Percentiles rank a stretch among this genome's conserved stretches.
Conservation (phyloP, 495 filamentous ascomycete genomes). For the Usnea hakonensis region DNA sequence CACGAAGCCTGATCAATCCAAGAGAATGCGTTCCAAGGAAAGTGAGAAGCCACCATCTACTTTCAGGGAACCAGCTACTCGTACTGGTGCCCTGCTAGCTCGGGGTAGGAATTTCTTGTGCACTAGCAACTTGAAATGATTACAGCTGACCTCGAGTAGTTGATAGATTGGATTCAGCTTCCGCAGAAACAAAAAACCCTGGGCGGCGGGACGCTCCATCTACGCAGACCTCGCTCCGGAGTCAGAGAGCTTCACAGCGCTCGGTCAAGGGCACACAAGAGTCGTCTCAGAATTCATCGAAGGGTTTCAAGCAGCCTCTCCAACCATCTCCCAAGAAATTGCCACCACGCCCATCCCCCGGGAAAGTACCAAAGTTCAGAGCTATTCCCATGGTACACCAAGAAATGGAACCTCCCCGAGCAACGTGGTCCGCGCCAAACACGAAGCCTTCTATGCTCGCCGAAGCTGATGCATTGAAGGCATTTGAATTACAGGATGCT, state of each 20-base stretch:
- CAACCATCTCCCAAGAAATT: conserved; percentile 3
- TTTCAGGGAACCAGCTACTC: not conserved
- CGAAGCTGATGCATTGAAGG: not conserved
- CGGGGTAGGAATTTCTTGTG: not conserved
- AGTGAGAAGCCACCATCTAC: not conserved
- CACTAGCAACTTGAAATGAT: not conserved
- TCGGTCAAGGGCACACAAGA: not conserved
- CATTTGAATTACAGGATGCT: not conserved
- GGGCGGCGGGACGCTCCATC: not conserved
- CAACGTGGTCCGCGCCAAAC: not conserved
- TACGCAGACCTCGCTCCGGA: not conserved
- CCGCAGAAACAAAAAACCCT: not conserved
- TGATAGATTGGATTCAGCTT: not conserved
- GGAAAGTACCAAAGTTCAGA: conserved; percentile 1
- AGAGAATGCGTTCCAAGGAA: not conserved
- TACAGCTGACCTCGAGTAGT: not conserved
- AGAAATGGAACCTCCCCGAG: not conserved
- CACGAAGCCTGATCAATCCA: not conserved
- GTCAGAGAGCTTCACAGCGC: conserved; percentile 8
- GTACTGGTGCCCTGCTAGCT: not conserved
- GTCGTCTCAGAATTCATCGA: not conserved
- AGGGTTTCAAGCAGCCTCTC: conserved; percentile 9
- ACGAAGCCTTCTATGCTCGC: not conserved
- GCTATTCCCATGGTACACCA: not conserved
- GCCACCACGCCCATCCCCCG: too few species aligned